phyloP scores from a whole-genome alignment of 1,139 yeast species.

The Arxiozyma slooffiae region DNA sequence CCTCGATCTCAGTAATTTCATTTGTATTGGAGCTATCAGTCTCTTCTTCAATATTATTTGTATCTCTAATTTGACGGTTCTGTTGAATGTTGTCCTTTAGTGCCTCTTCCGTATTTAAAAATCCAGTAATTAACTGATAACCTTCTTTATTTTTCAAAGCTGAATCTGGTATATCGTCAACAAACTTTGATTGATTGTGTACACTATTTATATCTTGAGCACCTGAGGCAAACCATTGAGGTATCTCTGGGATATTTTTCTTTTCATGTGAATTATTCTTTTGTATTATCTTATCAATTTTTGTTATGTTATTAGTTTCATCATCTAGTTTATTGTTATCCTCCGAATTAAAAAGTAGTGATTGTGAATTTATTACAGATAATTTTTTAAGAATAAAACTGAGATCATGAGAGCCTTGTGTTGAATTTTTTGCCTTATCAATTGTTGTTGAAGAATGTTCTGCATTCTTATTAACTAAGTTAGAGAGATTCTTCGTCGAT shows the following conservation, averaged over 20 bases:
- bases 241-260: conserved; percentile 14
- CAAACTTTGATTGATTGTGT: conserved; percentile 5
- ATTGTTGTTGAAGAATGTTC: not conserved
- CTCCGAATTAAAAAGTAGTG: conserved; percentile 15
- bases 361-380: conserved; percentile 12
- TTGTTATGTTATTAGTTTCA: not conserved
- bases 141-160: conserved; percentile 5
- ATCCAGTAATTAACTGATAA: conserved; percentile 14
- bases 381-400: conserved; percentile 17
- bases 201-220: not conserved
- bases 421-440: not conserved
- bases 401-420: conserved; percentile 20
- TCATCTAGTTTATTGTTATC: not conserved
- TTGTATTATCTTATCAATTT: not conserved
- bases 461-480: not conserved
- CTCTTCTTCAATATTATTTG: not conserved
- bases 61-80: not conserved
- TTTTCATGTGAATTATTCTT: conserved; percentile 3
- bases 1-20: not conserved
- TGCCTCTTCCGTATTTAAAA: conserved; percentile 7
- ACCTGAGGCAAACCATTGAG: conserved; percentile 15
- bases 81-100: conserved; percentile 1
- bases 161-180: conserved; percentile 4
- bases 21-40: not conserved
- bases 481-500: not conserved